These are phyloP conservation scores for Aspergillus nomiae DNA, from an alignment of 2,329 filamentous ascomycete genomes.

Conservation along the genomic window DNA sequence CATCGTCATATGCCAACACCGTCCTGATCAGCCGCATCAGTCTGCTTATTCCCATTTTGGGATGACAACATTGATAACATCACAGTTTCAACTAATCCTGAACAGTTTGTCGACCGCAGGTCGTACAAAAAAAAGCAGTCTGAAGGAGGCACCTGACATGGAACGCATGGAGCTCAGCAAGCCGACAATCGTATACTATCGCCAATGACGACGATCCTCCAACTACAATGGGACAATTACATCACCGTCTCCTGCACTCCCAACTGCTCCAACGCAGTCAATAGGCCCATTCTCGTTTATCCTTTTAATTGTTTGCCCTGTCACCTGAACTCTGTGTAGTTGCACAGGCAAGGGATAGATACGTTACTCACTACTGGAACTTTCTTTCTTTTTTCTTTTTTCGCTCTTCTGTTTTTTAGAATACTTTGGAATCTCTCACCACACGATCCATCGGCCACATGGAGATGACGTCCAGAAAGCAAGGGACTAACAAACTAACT, in stretches of 20 bases:
- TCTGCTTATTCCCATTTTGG: not conserved
- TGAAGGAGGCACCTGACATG: not conserved
- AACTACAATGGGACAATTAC: not conserved
- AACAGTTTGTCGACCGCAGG: not conserved
- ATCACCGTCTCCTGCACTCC: not conserved
- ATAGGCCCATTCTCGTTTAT: not conserved
- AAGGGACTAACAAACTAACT: not conserved
- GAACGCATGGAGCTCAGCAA: not conserved
- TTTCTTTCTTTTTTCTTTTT: not conserved
- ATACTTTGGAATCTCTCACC: not conserved
- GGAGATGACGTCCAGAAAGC: not conserved
- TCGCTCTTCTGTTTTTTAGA: not conserved
- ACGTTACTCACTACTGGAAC: not conserved
- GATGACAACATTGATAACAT: not conserved
- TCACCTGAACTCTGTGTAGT: not conserved
- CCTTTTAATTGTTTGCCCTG: not conserved
- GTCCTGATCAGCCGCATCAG: not conserved
- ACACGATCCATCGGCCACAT: not conserved
- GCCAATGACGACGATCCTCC: not conserved
- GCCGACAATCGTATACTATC: not conserved
- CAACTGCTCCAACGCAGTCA: not conserved
- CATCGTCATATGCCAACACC: not conserved
- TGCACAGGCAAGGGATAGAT: constrained; percentile 1
- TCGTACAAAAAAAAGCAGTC: not conserved
- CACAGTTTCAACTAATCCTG: not conserved